These are phyloP conservation scores for Agrostemma githago DNA, from an alignment of 148 eudicot species.

Conservation along the genomic window DNA sequence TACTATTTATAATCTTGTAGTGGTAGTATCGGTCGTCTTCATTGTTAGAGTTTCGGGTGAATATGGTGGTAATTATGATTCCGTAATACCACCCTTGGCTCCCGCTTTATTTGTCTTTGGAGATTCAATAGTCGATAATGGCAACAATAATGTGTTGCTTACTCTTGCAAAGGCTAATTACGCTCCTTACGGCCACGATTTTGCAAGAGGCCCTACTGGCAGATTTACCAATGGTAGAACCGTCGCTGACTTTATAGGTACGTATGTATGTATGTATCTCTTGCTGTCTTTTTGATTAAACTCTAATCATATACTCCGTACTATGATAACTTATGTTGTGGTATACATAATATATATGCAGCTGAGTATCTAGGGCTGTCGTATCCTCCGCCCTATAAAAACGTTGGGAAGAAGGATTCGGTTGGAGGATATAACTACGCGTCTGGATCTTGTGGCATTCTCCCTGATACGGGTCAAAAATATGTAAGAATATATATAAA, in stretches of 20 bases:
- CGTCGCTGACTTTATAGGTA: conserved; percentile 52
- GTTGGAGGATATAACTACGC: conserved; percentile 55
- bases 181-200: conserved; percentile 47
- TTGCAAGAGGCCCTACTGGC: conserved; percentile 43
- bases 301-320: too few species aligned
- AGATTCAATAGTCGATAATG: conserved; percentile 54
- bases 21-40: too few species aligned
- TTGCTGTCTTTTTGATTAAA: too few species aligned
- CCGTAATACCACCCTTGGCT: conserved; percentile 14
- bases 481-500: conserved; percentile 20
- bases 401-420: background rate
- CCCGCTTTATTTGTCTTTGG: conserved; percentile 56
- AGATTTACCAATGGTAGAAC: conserved; percentile 61
- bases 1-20: too few species aligned
- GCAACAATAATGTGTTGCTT: conserved; percentile 49
- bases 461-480: conserved; percentile 37
- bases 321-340: too few species aligned
- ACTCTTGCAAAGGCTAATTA: conserved; percentile 48
- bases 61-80: too few species aligned
- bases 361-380: conserved; percentile 66
- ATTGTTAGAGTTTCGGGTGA: background rate
- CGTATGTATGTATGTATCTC: too few species aligned
- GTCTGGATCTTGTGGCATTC: conserved; percentile 51
- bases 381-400: conserved; percentile 39
- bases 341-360: conserved; percentile 1